Percentiles rank a stretch among this genome's conserved stretches.
Conservation (phyloP, 805 yeast species). For the Ogataea ganodermae region DNA sequence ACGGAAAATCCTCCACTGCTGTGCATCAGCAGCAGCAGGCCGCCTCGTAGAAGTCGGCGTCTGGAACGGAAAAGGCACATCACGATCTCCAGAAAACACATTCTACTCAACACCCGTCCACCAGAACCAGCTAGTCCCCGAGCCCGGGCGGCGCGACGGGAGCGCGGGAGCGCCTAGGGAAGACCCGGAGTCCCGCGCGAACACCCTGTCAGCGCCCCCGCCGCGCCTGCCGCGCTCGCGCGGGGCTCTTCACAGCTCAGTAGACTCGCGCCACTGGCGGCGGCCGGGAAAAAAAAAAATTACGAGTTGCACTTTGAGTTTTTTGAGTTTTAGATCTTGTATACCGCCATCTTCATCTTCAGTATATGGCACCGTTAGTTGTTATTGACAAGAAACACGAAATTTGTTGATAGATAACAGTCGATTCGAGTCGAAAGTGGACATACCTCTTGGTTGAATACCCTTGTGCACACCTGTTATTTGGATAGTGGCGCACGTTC, state of each 20-base stretch:
- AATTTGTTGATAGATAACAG: background rate
- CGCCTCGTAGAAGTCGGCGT: too few species aligned
- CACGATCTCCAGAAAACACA: too few species aligned
- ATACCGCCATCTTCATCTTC: conserved; percentile 21
- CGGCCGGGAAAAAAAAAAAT: conserved; percentile 7
- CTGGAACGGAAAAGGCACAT: too few species aligned
- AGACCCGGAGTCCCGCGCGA: background rate
- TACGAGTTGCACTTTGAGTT: conserved; percentile 4
- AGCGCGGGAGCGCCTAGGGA: background rate
- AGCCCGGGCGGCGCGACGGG: background rate
- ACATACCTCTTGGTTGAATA: conserved; percentile 5
- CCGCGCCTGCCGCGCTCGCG: too few species aligned
- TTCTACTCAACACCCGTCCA: too few species aligned
- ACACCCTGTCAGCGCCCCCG: too few species aligned
- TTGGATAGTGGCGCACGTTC: conserved; percentile 1
- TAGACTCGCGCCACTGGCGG: conserved; percentile 4
- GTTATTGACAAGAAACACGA: background rate
- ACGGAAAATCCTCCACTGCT: too few species aligned
- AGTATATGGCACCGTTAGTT: background rate
- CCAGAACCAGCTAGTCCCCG: too few species aligned
- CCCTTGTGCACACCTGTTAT: background rate
- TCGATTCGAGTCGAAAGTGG: conserved; percentile 9
- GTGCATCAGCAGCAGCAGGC: too few species aligned
- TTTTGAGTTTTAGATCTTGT: conserved; percentile 13
- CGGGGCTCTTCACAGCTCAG: too few species aligned